Evolutionary conservation across 345 rosid genomes (phyloP).

Genomic region (Lumnitzera littorea): DNA sequence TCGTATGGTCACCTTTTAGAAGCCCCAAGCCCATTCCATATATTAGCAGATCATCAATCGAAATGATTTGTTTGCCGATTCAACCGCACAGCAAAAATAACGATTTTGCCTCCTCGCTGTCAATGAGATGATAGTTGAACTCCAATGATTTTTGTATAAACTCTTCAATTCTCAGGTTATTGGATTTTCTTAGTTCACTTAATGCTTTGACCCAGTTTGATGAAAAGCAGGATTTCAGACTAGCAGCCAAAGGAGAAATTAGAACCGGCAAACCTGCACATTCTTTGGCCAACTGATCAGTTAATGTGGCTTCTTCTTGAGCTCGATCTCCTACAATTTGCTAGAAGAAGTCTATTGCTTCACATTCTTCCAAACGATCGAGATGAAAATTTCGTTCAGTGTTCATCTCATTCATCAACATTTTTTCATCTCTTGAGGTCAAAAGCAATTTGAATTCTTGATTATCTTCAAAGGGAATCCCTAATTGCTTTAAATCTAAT

Average conservation of each 20-base stretch:
- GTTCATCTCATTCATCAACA: too few relatives aligned
- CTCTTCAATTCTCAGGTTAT: background rate
- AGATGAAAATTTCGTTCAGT: conserved; percentile 1
- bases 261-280: conserved; percentile 22
- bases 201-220: background rate
- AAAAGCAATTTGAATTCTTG: too few relatives aligned
- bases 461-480: too few relatives aligned
- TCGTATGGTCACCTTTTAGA: background rate
- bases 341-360: conserved; percentile 20
- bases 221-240: rapidly evolving
- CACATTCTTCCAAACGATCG: conserved; percentile 3
- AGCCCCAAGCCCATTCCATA: conserved; percentile 22
- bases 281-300: background rate
- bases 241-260: conserved; percentile 5
- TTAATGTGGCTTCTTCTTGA: background rate
- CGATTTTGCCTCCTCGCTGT: background rate
- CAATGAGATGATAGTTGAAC: background rate
- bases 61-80: background rate
- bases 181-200: background rate
- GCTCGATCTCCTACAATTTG: conserved; percentile 3
- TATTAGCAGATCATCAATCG: conserved; percentile 8
- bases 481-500: too few relatives aligned
- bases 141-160: background rate
- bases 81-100: conserved; percentile 13
- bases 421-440: too few relatives aligned